Base-by-base conservation (phyloP, 805 yeast genomes). In the Metschnikowia cerradonensis region DNA sequence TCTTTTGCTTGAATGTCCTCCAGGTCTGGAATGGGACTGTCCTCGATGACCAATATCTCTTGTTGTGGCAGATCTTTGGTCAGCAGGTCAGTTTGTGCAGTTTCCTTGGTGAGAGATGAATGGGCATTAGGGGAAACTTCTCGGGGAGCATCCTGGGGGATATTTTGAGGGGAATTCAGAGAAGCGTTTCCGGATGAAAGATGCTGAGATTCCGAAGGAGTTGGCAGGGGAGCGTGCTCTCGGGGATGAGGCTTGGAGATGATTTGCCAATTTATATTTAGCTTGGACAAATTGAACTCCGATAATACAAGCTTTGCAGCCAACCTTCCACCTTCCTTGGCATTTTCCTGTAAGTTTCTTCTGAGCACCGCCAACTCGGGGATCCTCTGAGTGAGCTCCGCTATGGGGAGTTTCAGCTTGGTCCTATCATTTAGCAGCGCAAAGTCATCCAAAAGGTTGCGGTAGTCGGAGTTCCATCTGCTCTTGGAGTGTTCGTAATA, bases 311-410 rank as follows among this genome's bases (percentile, higher is more conserved):
- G 47, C 52, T 46, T 60, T 23, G 53, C 48, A n/a, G 61, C 58
- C 6, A 68, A 53, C 46, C 59, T 60, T 2, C 68, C 72, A 4
- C 68, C 73, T 48, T 67, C 70, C 19, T 55, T 50, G 7, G 73
- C 71, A 45, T 62, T 68, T 35, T 67, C 70, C 38, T 50, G 51
- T 15, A 65, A 53, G 39, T 63, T 64, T 17, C 71, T 57, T 45
- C 73, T 58, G 23, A 67, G 52, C n/a, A 63, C 63, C 5, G 67
- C 61, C 40, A 69, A 54, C 20, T 50, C 60, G 7, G 61, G 67
- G 8, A 58, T 53, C 36, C 41, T 56, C 10, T 53, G 54, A 38
- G 53, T 49, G 32, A 68, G 49, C n/a, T 59, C 60, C 3, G 61
- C 59, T 11, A 65, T 47, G 19, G 64, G 65, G 22, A 67, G 48